Conservation (phyloP, 495 filamentous ascomycete genomes). For the Diplogelasinospora grovesii region DNA sequence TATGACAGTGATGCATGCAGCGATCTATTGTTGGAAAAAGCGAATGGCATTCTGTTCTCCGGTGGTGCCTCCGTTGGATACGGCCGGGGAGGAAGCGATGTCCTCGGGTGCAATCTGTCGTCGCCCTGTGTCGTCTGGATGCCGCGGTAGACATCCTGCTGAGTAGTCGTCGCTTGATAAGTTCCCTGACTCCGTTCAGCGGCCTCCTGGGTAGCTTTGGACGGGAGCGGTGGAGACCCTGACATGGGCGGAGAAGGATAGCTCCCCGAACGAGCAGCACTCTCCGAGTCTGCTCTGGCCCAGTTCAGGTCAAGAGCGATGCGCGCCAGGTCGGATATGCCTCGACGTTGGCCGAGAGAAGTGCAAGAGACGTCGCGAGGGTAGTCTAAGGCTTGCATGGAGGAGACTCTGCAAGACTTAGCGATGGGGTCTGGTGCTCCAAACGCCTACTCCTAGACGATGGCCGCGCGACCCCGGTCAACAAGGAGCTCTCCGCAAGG, state of each 20-base stretch:
- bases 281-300: conserved; percentile 60
- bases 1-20: conserved; percentile 31
- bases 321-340: conserved; percentile 56
- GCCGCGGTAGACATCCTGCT: conserved; percentile 44
- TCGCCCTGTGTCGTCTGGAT: conserved; percentile 36
- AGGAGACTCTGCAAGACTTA: conserved; percentile 21
- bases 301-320: conserved; percentile 64
- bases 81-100: conserved; percentile 29
- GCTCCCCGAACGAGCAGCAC: conserved; percentile 56
- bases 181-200: conserved; percentile 50
- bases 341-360: conserved; percentile 56
- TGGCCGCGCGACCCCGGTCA: conserved; percentile 9
- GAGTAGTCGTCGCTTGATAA: conserved; percentile 37
- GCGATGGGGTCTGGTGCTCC: conserved; percentile 21
- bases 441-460: conserved; percentile 19
- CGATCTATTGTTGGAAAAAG: conserved; percentile 30
- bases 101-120: conserved; percentile 23
- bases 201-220: conserved; percentile 55
- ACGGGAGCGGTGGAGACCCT: conserved; percentile 64
- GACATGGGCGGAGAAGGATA: conserved; percentile 82
- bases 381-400: conserved; percentile 45
- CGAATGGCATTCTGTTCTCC: conserved; percentile 33
- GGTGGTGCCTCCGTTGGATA: conserved; percentile 32
- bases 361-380: conserved; percentile 36
- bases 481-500: conserved; percentile 13